Evolutionary conservation across 2,329 filamentous ascomycete species (phyloP).

Genomic region (Ophiostoma australiae): DNA sequence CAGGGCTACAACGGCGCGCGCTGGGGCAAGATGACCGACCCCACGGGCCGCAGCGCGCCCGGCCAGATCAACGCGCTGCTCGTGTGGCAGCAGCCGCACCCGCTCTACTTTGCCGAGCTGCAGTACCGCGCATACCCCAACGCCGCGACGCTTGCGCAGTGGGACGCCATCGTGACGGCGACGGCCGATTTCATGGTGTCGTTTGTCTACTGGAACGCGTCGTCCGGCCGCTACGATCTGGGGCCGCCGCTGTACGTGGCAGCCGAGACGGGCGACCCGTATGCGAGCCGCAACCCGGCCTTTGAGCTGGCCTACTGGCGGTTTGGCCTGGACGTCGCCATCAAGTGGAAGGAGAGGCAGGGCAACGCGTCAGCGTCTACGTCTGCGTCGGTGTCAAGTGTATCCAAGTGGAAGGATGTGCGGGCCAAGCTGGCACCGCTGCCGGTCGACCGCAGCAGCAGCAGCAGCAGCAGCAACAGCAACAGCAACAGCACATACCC

Average conservation of each 20-base stretch:
- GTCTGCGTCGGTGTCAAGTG: too few species aligned
- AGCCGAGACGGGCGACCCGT: constrained; percentile 55
- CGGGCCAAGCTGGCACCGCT: constrained; percentile 48
- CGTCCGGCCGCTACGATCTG: neutral
- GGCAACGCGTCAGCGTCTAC: neutral
- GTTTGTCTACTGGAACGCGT: neutral
- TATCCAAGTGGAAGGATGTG: neutral
- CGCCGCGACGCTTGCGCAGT: neutral
- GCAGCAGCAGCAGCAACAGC: neutral
- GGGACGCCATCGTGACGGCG: neutral
- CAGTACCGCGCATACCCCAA: constrained; percentile 44
- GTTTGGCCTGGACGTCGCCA: constrained; percentile 53
- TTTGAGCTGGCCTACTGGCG: constrained; percentile 60
- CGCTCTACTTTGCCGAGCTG: constrained; percentile 55
- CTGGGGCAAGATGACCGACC: neutral
- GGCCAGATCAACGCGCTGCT: constrained; percentile 58
- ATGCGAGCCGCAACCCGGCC: constrained; percentile 52
- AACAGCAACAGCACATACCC: neutral
- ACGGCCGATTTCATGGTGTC: neutral
- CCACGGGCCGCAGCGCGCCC: constrained; percentile 45
- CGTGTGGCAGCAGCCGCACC: constrained; percentile 60
- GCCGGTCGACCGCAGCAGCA: constrained; percentile 34
- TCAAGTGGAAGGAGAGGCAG: neutral
- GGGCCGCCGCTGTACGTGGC: constrained; percentile 39
- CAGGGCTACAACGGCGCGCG: neutral